Evolutionary conservation across 176 grass and related monocot species (phyloP).

Genomic region (Phyllostachys edulis): DNA sequence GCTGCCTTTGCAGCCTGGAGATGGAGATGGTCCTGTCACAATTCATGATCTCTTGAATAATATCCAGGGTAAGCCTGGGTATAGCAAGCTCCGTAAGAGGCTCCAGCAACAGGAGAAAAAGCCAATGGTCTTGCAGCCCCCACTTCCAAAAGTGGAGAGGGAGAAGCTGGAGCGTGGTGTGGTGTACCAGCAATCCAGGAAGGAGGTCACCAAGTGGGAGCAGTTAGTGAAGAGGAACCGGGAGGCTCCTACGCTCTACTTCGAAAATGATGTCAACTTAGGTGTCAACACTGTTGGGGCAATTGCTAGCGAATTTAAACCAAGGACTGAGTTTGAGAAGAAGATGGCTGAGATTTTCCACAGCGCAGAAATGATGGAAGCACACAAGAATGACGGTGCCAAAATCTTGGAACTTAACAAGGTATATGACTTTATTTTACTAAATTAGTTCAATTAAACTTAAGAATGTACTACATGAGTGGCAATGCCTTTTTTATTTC

Average conservation of each 20-base stretch:
- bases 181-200: constrained; percentile 36
- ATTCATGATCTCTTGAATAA: constrained; percentile 82
- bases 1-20: constrained; percentile 48
- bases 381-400: constrained; percentile 81
- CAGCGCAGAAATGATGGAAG: constrained; percentile 59
- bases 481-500: background rate
- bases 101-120: constrained; percentile 64
- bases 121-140: constrained; percentile 47
- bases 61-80: constrained; percentile 70
- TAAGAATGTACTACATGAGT: background rate
- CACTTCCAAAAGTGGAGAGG: constrained; percentile 63
- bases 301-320: constrained; percentile 79
- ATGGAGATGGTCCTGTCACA: constrained; percentile 46
- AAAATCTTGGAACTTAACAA: constrained; percentile 93
- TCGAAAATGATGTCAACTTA: constrained; percentile 75
- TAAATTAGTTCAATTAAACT: background rate
- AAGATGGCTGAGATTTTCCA: constrained; percentile 57
- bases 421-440: constrained; percentile 41
- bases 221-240: constrained; percentile 57
- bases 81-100: constrained; percentile 78
- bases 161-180: constrained; percentile 62
- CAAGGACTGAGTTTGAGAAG: constrained; percentile 75
- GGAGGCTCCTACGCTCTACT: constrained; percentile 70
- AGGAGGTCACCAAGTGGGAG: constrained; percentile 76
- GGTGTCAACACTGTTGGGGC: constrained; percentile 64